These are phyloP conservation scores for Lepidopterella palustris DNA, from an alignment of 495 filamentous ascomycete genomes.

Conservation along the genomic window DNA sequence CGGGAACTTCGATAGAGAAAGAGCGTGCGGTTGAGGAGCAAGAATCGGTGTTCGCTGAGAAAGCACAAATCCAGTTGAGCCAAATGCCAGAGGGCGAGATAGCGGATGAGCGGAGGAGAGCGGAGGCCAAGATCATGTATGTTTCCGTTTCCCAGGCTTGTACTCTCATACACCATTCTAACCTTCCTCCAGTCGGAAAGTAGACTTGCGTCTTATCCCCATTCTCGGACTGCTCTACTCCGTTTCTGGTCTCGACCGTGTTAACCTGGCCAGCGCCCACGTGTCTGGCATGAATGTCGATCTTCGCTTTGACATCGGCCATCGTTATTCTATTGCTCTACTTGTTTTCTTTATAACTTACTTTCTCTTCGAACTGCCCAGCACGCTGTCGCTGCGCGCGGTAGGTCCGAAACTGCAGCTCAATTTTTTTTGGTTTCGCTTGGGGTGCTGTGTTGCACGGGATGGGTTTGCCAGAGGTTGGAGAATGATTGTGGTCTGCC, in stretches of 20 bases:
- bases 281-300: constrained; percentile 26
- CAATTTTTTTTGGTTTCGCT: constrained; percentile 9
- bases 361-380: constrained; percentile 23
- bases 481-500: constrained; percentile 18
- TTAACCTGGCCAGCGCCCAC: constrained; percentile 22
- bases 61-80: too few relatives aligned
- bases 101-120: constrained; percentile 14
- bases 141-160: neutral
- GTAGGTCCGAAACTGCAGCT: constrained; percentile 11
- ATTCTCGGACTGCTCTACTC: constrained; percentile 23
- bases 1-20: too few relatives aligned
- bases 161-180: too few relatives aligned
- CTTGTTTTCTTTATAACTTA: constrained; percentile 27
- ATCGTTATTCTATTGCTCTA: constrained; percentile 19
- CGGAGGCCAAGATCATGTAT: constrained; percentile 13
- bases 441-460: constrained; percentile 16
- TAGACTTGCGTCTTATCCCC: constrained; percentile 18
- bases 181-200: neutral
- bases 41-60: too few relatives aligned
- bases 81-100: too few relatives aligned
- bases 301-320: constrained; percentile 20
- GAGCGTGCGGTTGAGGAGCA: too few relatives aligned
- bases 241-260: constrained; percentile 19
- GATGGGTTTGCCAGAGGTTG: constrained; percentile 24
- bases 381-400: constrained; percentile 11